Percentiles rank a stretch among this genome's conserved stretches.
Evolutionary conservation across 2,329 filamentous ascomycete genomes (phyloP).

Genomic region (Aspergillus udagawae): DNA sequence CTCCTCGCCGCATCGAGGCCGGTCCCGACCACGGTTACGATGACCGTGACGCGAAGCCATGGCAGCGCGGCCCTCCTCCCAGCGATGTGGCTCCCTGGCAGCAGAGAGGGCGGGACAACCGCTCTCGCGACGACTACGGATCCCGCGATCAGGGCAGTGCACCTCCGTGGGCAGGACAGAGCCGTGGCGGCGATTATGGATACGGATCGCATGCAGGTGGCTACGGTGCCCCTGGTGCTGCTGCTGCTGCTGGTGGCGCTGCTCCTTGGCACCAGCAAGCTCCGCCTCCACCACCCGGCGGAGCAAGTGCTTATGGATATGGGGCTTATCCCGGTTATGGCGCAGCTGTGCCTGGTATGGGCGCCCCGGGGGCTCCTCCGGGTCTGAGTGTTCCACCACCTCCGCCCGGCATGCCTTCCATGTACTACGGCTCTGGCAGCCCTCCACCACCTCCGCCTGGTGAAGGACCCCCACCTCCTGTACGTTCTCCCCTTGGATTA

Average conservation of each 20-base stretch:
- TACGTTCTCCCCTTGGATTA: conserved; percentile 18
- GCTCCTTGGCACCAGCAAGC: conserved; percentile 62
- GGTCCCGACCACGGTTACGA: conserved; percentile 59
- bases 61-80: conserved; percentile 73
- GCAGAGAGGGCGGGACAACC: conserved; percentile 53
- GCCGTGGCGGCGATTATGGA: conserved; percentile 45
- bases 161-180: conserved; percentile 31
- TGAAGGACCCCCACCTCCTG: conserved; percentile 41
- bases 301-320: conserved; percentile 55
- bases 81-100: conserved; percentile 81
- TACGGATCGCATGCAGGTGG: conserved; percentile 36
- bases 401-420: conserved; percentile 42
- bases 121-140: conserved; percentile 45
- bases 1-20: conserved; percentile 80
- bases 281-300: conserved; percentile 39
- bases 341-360: conserved; percentile 43
- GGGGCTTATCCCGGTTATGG: conserved; percentile 47
- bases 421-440: conserved; percentile 36
- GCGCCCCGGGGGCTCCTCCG: conserved; percentile 53
- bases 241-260: conserved; percentile 34
- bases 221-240: conserved; percentile 43
- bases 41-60: conserved; percentile 66
- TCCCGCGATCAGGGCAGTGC: conserved; percentile 35
- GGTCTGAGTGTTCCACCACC: conserved; percentile 40
- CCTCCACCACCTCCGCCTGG: conserved; percentile 41